Evolutionary conservation across 73 alveolate genomes (phyloP).

Genomic region (Tetrahymena borealis): DNA sequence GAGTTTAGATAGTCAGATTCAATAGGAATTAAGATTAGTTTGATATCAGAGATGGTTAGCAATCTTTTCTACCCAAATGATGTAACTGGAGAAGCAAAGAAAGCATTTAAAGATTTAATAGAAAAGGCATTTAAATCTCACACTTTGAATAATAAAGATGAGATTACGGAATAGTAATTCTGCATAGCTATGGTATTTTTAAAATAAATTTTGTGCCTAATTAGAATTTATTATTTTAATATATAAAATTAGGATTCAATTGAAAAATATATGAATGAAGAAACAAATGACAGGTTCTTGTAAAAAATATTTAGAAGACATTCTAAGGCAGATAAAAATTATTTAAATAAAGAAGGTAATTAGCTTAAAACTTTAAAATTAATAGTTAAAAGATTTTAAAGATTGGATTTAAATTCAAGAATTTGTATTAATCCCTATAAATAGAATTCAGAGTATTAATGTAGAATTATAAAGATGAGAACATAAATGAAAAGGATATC

Average conservation of each 20-base stretch:
- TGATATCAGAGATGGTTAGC: constrained; percentile 44
- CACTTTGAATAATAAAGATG: constrained; percentile 20
- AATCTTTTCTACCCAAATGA: constrained; percentile 39
- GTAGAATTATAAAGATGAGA: constrained; percentile 36
- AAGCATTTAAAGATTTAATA: constrained; percentile 23
- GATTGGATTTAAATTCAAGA: not conserved
- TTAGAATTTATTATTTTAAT: not conserved
- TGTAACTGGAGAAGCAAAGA: constrained; percentile 31
- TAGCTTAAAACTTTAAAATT: not conserved
- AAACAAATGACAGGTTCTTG: constrained; percentile 33
- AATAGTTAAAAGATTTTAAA: not conserved
- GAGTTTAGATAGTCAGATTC: constrained; percentile 35
- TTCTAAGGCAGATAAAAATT: constrained; percentile 18
- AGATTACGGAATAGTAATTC: constrained; percentile 27
- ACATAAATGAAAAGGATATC: constrained; percentile 24
- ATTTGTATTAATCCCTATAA: not conserved
- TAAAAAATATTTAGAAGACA: constrained; percentile 39
- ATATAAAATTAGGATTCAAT: constrained; percentile 16
- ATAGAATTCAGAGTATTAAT: constrained; percentile 24
- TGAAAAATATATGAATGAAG: constrained; percentile 42
- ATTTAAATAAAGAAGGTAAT: constrained; percentile 19
- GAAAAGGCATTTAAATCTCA: constrained; percentile 22
- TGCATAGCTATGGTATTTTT: constrained; percentile 24
- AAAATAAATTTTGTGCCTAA: not conserved
- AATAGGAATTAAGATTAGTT: constrained; percentile 24